Evolutionary conservation across 306 rosid genomes (phyloP).

Genomic region (Dicorynia guianensis): DNA sequence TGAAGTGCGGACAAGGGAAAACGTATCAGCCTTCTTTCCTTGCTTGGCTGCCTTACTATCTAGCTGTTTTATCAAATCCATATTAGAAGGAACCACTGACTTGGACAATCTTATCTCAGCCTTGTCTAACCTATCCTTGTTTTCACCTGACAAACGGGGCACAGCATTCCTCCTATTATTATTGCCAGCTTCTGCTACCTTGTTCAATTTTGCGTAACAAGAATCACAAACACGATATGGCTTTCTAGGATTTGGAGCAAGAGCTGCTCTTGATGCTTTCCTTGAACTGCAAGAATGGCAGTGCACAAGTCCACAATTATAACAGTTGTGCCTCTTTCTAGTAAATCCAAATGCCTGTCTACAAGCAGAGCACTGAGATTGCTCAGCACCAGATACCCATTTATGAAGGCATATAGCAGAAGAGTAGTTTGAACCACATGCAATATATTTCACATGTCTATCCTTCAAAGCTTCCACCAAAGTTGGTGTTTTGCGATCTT

Average conservation of each 20-base stretch:
- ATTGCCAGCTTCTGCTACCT: constrained; percentile 70
- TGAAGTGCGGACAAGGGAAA: constrained; percentile 77
- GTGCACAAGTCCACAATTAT: constrained; percentile 98
- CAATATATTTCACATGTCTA: constrained; percentile 88
- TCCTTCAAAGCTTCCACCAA: constrained; percentile 90
- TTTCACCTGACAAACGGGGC: constrained; percentile 93
- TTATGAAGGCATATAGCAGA: constrained; percentile 97
- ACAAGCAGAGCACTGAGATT: constrained; percentile 97
- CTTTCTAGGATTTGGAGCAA: constrained; percentile 91
- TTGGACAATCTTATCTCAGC: constrained; percentile 72
- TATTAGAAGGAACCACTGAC: constrained; percentile 72
- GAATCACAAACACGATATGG: constrained; percentile 94
- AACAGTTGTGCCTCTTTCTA: constrained; percentile 96
- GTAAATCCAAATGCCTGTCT: constrained; percentile 99
- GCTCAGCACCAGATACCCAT: constrained; percentile 98
- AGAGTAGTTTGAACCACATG: constrained; percentile 91
- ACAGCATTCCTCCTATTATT: constrained; percentile 67
- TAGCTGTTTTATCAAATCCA: constrained; percentile 95
- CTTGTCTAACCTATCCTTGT: constrained; percentile 91
- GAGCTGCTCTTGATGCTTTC: constrained; percentile 91
- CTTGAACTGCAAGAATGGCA: constrained; percentile 98
- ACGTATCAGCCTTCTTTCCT: constrained; percentile 90
- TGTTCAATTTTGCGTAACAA: constrained; percentile 80
- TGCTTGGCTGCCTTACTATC: constrained; percentile 97
- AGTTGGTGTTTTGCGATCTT: constrained; percentile 88